phyloP scores from a whole-genome alignment of 2,329 filamentous ascomycete species.

The Madurella fahalii region DNA sequence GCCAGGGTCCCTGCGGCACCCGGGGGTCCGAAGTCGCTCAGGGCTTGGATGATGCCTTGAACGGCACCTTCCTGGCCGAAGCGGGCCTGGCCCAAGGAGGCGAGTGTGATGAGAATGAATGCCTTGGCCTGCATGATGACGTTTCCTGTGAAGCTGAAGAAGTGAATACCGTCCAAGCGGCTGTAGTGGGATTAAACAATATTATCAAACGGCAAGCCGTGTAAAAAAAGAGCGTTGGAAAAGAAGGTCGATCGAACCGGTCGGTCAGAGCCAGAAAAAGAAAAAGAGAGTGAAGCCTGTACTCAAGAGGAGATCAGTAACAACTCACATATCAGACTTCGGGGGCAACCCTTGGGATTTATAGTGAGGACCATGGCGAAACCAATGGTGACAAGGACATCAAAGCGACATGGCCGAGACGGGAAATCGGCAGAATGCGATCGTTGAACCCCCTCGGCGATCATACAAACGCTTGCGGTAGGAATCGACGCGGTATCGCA shows the following conservation, averaged over 20 bases:
- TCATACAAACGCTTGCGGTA: slow-evolving; percentile 20
- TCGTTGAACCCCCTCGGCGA: slow-evolving; percentile 15
- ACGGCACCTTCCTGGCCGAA: slow-evolving; percentile 62
- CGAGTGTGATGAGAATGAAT: slow-evolving; percentile 37
- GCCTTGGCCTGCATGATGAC: slow-evolving; percentile 43
- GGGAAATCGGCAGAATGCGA: slow-evolving; percentile 17
- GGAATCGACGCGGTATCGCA: slow-evolving; percentile 3
- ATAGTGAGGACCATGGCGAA: background rate
- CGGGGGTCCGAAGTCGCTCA: slow-evolving; percentile 51
- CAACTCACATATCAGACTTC: background rate
- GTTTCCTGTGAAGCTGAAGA: slow-evolving; percentile 6
- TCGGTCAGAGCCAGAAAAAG: slow-evolving; percentile 15
- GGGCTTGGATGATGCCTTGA: slow-evolving; percentile 49
- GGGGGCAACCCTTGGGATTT: background rate
- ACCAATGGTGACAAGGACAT: background rate
- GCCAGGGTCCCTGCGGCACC: slow-evolving; percentile 62
- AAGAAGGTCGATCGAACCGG: slow-evolving; percentile 20
- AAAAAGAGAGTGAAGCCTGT: slow-evolving; percentile 5
- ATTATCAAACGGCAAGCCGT: slow-evolving; percentile 15
- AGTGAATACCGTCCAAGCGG: slow-evolving; percentile 16
- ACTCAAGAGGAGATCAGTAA: background rate
- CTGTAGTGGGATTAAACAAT: slow-evolving; percentile 17
- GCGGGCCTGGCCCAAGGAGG: slow-evolving; percentile 48
- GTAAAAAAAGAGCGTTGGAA: slow-evolving; percentile 10
- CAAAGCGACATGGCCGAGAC: background rate